Evolutionary conservation across 495 filamentous ascomycete species (phyloP).

Genomic region (Aspergillus diversus): DNA sequence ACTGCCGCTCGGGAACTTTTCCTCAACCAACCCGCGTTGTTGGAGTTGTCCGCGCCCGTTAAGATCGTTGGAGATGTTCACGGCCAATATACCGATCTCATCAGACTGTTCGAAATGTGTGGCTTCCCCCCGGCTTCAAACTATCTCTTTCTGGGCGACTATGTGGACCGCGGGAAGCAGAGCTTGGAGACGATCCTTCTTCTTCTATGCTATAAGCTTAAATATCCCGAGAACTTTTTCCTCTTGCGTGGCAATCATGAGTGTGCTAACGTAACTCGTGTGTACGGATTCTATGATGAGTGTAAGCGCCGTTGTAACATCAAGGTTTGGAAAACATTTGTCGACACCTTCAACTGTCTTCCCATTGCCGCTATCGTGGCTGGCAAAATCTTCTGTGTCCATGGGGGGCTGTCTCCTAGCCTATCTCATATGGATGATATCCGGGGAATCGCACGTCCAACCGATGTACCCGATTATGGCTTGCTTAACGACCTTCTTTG

Average conservation of each 20-base stretch:
- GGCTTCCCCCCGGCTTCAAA: slow-evolving; percentile 94
- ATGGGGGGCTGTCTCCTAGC: slow-evolving; percentile 91
- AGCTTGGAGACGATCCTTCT: slow-evolving; percentile 96
- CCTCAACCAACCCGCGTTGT: slow-evolving; percentile 84
- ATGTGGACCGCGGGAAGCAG: slow-evolving; percentile 97
- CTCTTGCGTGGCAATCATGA: slow-evolving; percentile 96
- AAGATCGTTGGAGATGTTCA: slow-evolving; percentile 99
- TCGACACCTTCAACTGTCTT: slow-evolving; percentile 96
- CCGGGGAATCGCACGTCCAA: slow-evolving; percentile 90
- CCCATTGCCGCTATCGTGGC: slow-evolving; percentile 97
- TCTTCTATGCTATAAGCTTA: slow-evolving; percentile 96
- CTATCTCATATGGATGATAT: slow-evolving; percentile 98
- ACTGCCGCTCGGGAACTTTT: slow-evolving; percentile 84
- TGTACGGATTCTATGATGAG: slow-evolving; percentile 99
- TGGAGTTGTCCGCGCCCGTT: slow-evolving; percentile 94
- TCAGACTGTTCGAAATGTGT: slow-evolving; percentile 99
- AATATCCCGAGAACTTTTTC: slow-evolving; percentile 99
- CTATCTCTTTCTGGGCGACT: slow-evolving; percentile 96
- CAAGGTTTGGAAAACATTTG: slow-evolving; percentile 98
- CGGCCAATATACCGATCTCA: slow-evolving; percentile 96
- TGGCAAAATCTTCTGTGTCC: slow-evolving; percentile 98
- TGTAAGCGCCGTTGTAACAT: slow-evolving; percentile 98
- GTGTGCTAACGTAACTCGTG: slow-evolving; percentile 96
- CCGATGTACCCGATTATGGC: slow-evolving; percentile 97
- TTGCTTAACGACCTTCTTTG: slow-evolving; percentile 95